These are phyloP conservation scores for Pythium sukuiense DNA, from an alignment of 352 stramenopile species.

Conservation along the genomic window DNA sequence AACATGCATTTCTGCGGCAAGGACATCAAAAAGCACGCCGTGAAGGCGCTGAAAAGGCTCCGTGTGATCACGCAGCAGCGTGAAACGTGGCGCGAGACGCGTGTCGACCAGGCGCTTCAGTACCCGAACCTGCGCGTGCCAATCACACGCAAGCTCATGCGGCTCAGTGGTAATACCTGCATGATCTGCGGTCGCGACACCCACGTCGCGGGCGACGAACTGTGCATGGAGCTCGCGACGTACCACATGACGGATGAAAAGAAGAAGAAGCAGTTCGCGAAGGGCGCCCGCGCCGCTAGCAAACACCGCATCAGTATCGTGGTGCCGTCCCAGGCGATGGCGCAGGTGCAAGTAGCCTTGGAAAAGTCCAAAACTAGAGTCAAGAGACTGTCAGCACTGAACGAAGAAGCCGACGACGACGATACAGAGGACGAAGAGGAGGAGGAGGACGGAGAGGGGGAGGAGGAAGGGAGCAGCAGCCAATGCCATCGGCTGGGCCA, in stretches of 20 bases:
- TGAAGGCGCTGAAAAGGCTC: constrained; percentile 44
- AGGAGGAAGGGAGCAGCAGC: neutral
- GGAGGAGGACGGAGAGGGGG: constrained; percentile 17
- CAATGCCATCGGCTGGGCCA: constrained; percentile 34
- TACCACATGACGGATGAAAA: constrained; percentile 75
- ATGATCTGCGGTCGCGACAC: constrained; percentile 71
- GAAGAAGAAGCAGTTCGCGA: constrained; percentile 45
- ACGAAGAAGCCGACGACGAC: constrained; percentile 22
- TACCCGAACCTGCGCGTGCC: constrained; percentile 71
- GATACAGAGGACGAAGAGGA: constrained; percentile 16
- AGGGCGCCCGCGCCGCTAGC: constrained; percentile 40
- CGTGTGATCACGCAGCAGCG: constrained; percentile 52
- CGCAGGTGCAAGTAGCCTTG: constrained; percentile 6
- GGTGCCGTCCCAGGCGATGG: constrained; percentile 11
- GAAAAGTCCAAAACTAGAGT: constrained; percentile 3
- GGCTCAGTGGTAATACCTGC: constrained; percentile 74
- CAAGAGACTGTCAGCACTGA: constrained; percentile 31
- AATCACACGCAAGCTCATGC: constrained; percentile 85
- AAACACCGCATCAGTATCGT: constrained; percentile 54
- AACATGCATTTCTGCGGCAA: constrained; percentile 63
- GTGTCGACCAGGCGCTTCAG: constrained; percentile 63
- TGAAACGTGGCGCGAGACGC: constrained; percentile 73
- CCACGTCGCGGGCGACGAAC: constrained; percentile 71
- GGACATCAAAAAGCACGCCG: constrained; percentile 63
- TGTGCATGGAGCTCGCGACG: constrained; percentile 73